Conservation (phyloP, 2,329 filamentous ascomycete species). For the Neoascochyta sp. region DNA sequence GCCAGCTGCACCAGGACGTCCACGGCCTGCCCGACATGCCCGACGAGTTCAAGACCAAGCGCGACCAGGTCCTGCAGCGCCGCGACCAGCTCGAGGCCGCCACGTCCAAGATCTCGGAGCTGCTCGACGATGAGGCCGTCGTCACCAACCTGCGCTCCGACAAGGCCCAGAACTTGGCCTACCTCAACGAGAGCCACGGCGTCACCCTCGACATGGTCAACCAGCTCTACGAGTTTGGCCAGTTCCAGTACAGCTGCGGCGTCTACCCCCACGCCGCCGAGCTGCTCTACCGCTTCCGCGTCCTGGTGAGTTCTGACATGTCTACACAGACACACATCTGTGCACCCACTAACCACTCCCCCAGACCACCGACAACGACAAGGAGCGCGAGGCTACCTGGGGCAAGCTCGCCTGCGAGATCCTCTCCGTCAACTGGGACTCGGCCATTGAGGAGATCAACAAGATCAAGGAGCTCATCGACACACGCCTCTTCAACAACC, state of each 20-base stretch:
- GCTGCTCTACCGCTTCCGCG: constrained; percentile 94
- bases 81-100: constrained; percentile 81
- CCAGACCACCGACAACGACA: constrained; percentile 91
- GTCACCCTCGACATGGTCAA: constrained; percentile 96
- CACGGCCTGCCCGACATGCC: constrained; percentile 75
- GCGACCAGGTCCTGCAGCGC: constrained; percentile 80
- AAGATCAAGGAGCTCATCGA: constrained; percentile 74
- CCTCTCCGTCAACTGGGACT: constrained; percentile 91
- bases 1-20: constrained; percentile 84
- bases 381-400: constrained; percentile 93
- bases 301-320: constrained; percentile 53
- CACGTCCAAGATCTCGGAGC: constrained; percentile 80
- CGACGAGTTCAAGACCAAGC: constrained; percentile 81
- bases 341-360: constrained; percentile 4
- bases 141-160: constrained; percentile 88
- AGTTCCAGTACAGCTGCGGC: constrained; percentile 97
- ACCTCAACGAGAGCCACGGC: constrained; percentile 91
- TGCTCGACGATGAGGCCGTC: constrained; percentile 84
- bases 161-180: constrained; percentile 98
- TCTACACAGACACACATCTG: neutral
- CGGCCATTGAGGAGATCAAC: constrained; percentile 64
- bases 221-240: constrained; percentile 89
- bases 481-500: constrained; percentile 92
- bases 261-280: constrained; percentile 88
- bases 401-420: constrained; percentile 97